Percentiles rank a stretch among this genome's conserved stretches.
Evolutionary conservation across 495 filamentous ascomycete species (phyloP).

Genomic region (Bombardia bombarda): DNA sequence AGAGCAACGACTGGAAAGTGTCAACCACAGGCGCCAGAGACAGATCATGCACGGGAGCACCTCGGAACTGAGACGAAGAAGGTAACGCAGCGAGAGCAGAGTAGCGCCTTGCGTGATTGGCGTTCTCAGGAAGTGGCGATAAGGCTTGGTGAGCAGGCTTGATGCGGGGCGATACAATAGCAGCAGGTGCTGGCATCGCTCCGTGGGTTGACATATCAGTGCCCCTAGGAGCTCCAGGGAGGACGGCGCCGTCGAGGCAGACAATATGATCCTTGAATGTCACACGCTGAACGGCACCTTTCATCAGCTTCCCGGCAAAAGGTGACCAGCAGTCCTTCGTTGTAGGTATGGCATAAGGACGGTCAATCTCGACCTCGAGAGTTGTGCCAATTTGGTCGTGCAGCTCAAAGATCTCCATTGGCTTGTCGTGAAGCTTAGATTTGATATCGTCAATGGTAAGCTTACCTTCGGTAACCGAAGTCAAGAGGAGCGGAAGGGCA

Average conservation of each 20-base stretch:
- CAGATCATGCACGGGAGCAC: slow-evolving; percentile 25
- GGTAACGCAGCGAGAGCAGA: slow-evolving; percentile 7
- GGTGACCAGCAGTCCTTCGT: slow-evolving; percentile 63
- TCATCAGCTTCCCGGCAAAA: slow-evolving; percentile 62
- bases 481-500: slow-evolving; percentile 68
- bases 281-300: slow-evolving; percentile 68
- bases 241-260: slow-evolving; percentile 64
- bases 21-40: slow-evolving; percentile 23
- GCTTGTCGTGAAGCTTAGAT: slow-evolving; percentile 66
- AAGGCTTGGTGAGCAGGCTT: slow-evolving; percentile 39
- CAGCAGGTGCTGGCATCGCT: slow-evolving; percentile 41
- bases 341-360: slow-evolving; percentile 53
- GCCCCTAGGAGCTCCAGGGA: slow-evolving; percentile 50
- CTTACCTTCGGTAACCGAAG: slow-evolving; percentile 67
- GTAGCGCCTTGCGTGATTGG: slow-evolving; percentile 14
- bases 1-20: slow-evolving; percentile 60
- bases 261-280: slow-evolving; percentile 69
- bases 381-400: slow-evolving; percentile 71
- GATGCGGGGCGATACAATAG: slow-evolving; percentile 42
- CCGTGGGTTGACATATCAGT: slow-evolving; percentile 71
- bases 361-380: slow-evolving; percentile 67
- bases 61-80: slow-evolving; percentile 1
- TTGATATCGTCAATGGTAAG: slow-evolving; percentile 69
- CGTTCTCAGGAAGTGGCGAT: slow-evolving; percentile 19
- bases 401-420: slow-evolving; percentile 78